Conservation (phyloP, 495 filamentous ascomycete genomes). For the Neurospora tetraspora region DNA sequence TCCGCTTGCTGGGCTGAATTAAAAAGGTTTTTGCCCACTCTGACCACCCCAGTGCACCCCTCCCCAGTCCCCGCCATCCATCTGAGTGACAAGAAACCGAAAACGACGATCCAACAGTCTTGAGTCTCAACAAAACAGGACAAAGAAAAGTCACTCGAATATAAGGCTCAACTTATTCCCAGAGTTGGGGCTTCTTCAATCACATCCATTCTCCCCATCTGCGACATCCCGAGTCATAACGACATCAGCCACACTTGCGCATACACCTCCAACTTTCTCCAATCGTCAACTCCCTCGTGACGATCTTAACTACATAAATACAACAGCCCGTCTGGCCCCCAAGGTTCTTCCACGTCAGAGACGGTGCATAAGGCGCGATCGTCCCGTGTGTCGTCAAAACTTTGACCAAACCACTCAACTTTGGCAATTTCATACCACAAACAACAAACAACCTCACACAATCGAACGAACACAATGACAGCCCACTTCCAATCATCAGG, state of each 20-base stretch:
- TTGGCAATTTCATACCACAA: neutral
- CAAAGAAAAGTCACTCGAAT: neutral
- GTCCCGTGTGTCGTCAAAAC: neutral
- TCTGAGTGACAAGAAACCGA: neutral
- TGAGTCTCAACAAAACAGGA: neutral
- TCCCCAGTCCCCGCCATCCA: neutral
- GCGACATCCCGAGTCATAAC: neutral
- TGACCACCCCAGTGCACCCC: neutral
- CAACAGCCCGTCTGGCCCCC: neutral
- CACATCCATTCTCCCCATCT: neutral
- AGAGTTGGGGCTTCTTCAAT: neutral
- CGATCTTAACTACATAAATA: neutral
- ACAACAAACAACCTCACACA: neutral
- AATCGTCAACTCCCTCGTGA: neutral
- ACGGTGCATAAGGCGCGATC: neutral
- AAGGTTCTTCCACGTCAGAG: neutral
- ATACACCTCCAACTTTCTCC: neutral
- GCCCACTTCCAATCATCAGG: constrained; percentile 33
- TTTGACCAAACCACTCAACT: neutral
- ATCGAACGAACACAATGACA: constrained; percentile 17
- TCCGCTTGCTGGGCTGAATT: neutral
- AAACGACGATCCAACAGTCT: neutral
- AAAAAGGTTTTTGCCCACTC: neutral
- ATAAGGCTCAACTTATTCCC: neutral
- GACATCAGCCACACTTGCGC: neutral